A percentile compares a stretch with the other conserved stretches of the same genome.
These are phyloP conservation scores for Aspergillus sp. DNA, from an alignment of 2,329 filamentous ascomycete species.

Conservation along the genomic window DNA sequence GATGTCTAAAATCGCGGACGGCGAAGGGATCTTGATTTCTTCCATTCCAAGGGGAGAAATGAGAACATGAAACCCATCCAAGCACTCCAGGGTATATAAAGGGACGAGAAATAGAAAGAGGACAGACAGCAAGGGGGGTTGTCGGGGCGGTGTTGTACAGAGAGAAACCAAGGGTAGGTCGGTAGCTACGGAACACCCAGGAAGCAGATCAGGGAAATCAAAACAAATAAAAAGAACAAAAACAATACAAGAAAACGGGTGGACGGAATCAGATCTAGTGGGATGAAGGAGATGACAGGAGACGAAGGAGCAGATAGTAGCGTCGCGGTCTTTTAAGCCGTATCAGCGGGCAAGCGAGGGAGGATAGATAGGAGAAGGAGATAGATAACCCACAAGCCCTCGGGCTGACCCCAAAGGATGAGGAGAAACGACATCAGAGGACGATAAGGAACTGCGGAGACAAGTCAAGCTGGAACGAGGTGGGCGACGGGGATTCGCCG, in stretches of 20 bases:
- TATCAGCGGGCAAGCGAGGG: constrained; percentile 8
- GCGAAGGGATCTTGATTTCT: constrained; percentile 60
- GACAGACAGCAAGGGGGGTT: not conserved
- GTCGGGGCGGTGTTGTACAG: not conserved
- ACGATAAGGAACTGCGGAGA: constrained; percentile 27
- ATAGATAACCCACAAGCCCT: constrained; percentile 22
- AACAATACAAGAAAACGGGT: not conserved
- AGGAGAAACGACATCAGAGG: constrained; percentile 20
- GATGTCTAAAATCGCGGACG: constrained; percentile 53
- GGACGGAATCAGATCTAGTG: not conserved
- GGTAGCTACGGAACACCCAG: not conserved
- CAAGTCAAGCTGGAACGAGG: constrained; percentile 17
- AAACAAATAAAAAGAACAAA: not conserved
- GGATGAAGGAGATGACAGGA: not conserved
- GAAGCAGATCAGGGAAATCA: not conserved
- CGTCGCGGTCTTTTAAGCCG: constrained; percentile 7
- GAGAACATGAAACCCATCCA: constrained; percentile 12
- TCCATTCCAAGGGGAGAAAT: constrained; percentile 48
- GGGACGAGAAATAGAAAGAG: not conserved
- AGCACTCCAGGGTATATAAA: not conserved
- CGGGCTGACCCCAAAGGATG: constrained; percentile 14
- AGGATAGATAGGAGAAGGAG: constrained; percentile 13
- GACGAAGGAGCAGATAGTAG: constrained; percentile 11
- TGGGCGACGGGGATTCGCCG: constrained; percentile 22
- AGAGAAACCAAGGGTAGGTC: not conserved